Base-by-base conservation (phyloP, 345 rosid genomes). In the Microcos paniculata region DNA sequence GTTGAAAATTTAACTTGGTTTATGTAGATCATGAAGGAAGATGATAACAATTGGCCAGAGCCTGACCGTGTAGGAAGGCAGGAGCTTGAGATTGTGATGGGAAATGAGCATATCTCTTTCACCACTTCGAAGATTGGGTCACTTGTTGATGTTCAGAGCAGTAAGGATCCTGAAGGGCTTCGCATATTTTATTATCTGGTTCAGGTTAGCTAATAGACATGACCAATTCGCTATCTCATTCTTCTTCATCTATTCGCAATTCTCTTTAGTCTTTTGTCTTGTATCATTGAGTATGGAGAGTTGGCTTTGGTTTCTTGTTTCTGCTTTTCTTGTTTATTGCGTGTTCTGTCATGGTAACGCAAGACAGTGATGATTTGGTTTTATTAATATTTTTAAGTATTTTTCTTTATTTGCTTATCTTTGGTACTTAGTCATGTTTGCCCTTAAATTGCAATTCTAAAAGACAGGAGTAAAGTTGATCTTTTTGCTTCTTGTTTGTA, bases 31-130 rank as follows among this genome's bases (percentile, higher is more conserved):
- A 87, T 96, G 98, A 94, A 92, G 92, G 99, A 96, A 91, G 97
- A 96, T 82, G 99, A 96, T 82, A 87, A 82, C 74, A 94, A 91
- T 75, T 96, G 99, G 99, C 99, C 99, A 6, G 97, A 94, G 76
- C 99, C 99, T 55, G 98, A 96, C 80, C 93, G 98, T 56, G 90
- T 96, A 57, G 99, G 99, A 21, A 76, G 91, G 77, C 99, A 96
- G 81, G 99, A 96, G 88, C 93, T 96, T 62, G 99, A 96, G 89
- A 92, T 96, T 75, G 97, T 96, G 53, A 90, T 96, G 97, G 97
- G 97, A 24, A 92, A 96, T 75, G 98, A 96, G 81, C 99, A 96
- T 70, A 96, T 96, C 72, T 96, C 95, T 65, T 96, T 96, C 82
- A 85, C 98, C 21, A 94, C 98, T 35, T 93, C 98, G 3, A 96